These are phyloP conservation scores for Zymoseptoria tritici DNA, from an alignment of 2,329 filamentous ascomycete genomes.

Conservation along the genomic window DNA sequence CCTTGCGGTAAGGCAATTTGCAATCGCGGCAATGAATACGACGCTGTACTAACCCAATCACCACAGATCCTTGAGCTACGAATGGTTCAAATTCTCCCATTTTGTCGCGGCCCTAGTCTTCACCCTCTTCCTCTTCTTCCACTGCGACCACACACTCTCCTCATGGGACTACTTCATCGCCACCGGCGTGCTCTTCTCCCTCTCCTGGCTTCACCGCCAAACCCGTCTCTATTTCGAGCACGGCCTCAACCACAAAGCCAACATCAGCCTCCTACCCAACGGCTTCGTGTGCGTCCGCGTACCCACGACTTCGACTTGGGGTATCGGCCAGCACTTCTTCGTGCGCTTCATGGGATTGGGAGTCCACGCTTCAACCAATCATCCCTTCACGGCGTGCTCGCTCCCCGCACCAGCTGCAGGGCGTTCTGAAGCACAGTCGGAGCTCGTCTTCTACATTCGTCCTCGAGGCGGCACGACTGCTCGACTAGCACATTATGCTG, in stretches of 20 bases:
- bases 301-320: constrained; percentile 41
- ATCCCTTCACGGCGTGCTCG: constrained; percentile 52
- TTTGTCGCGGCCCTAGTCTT: constrained; percentile 48
- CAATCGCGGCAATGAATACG: no score
- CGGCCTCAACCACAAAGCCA: constrained; percentile 41
- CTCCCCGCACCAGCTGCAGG: constrained; percentile 28
- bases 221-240: constrained; percentile 44
- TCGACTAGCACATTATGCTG: constrained; percentile 32
- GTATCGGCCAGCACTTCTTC: constrained; percentile 49
- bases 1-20: no score
- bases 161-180: constrained; percentile 56
- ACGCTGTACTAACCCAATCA: no score
- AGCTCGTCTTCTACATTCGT: constrained; percentile 49
- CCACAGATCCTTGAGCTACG: constrained; percentile 50
- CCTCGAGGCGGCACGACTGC: constrained; percentile 45
- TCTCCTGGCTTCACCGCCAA: constrained; percentile 41
- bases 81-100: constrained; percentile 55
- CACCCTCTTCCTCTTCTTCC: constrained; percentile 53
- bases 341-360: constrained; percentile 45
- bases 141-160: constrained; percentile 49
- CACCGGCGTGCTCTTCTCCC: constrained; percentile 45
- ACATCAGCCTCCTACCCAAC: constrained; percentile 35
- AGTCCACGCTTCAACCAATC: constrained; percentile 39
- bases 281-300: constrained; percentile 39
- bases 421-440: constrained; percentile 20